Conservation (phyloP, 108 stramenopile genomes). For the Pseudonitzschia pungens region DNA sequence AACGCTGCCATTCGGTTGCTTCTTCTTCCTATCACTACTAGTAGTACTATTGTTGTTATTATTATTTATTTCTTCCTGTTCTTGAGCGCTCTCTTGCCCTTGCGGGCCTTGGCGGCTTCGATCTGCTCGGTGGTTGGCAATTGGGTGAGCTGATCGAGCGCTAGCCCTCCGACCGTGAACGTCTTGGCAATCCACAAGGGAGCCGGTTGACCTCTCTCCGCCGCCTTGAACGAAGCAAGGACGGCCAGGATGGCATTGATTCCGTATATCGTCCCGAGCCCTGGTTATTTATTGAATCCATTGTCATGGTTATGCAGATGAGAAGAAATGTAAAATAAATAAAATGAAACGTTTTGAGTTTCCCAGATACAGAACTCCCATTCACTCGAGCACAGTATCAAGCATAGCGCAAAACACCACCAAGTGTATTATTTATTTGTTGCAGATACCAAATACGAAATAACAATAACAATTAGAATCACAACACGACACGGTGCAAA, state of each 20-base stretch:
- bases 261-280: conserved; percentile 64
- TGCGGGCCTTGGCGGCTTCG: conserved; percentile 32
- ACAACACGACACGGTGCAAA: neutral
- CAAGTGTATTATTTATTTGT: too few species aligned
- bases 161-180: conserved; percentile 80
- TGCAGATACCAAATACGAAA: too few species aligned
- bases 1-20: too few species aligned
- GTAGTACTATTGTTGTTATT: neutral
- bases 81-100: conserved; percentile 51
- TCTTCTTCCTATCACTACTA: too few species aligned
- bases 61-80: conserved; percentile 39
- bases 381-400: too few species aligned
- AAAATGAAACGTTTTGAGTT: too few species aligned
- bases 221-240: conserved; percentile 67
- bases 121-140: conserved; percentile 70
- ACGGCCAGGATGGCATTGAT: conserved; percentile 77
- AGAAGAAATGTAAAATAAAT: too few species aligned
- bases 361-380: too few species aligned
- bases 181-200: conserved; percentile 74
- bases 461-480: too few species aligned
- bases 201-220: conserved; percentile 64
- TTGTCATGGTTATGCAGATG: too few species aligned
- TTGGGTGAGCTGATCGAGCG: conserved; percentile 85
- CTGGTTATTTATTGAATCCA: conserved; percentile 32
- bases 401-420: too few species aligned